These are phyloP conservation scores for Prunella vulgaris DNA, from an alignment of 257 asterid genomes.

Conservation along the genomic window DNA sequence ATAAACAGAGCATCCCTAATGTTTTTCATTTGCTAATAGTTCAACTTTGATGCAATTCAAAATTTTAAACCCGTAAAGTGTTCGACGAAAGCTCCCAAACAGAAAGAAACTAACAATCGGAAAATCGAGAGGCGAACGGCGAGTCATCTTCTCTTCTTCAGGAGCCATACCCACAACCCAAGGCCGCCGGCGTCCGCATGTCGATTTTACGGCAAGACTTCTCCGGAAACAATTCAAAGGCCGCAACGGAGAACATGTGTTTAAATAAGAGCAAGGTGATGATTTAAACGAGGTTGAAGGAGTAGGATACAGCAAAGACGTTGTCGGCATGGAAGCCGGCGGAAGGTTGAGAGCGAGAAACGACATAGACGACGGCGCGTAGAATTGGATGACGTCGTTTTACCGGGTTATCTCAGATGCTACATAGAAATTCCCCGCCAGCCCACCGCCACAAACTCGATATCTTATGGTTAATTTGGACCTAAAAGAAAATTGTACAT, in stretches of 20 bases:
- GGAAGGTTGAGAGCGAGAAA: slow-evolving; percentile 27
- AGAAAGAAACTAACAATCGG: slow-evolving; percentile 47
- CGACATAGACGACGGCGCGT: slow-evolving; percentile 41
- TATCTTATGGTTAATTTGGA: neutral
- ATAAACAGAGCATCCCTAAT: neutral
- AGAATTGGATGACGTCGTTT: neutral
- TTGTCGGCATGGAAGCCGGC: slow-evolving; percentile 29
- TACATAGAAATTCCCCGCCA: neutral
- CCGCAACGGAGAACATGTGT: slow-evolving; percentile 15
- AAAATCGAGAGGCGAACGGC: slow-evolving; percentile 83
- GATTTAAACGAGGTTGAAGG: slow-evolving; percentile 25
- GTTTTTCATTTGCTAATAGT: neutral
- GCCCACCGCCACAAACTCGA: slow-evolving; percentile 19
- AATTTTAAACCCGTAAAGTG: neutral
- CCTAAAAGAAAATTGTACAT: neutral
- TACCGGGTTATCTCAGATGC: neutral
- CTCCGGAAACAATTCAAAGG: neutral
- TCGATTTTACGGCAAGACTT: neutral
- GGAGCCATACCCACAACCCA: slow-evolving; percentile 78
- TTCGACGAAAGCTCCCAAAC: slow-evolving; percentile 10
- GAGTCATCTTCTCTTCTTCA: slow-evolving; percentile 82
- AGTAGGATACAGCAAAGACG: slow-evolving; percentile 16
- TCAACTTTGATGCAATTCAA: neutral
- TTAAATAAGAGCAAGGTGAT: neutral
- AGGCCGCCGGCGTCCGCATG: slow-evolving; percentile 32